A percentile compares a stretch with the other conserved stretches of the same genome.
These are phyloP conservation scores for Chrysosporium queenslandicum DNA, from an alignment of 2,329 filamentous ascomycete genomes.

Conservation along the genomic window DNA sequence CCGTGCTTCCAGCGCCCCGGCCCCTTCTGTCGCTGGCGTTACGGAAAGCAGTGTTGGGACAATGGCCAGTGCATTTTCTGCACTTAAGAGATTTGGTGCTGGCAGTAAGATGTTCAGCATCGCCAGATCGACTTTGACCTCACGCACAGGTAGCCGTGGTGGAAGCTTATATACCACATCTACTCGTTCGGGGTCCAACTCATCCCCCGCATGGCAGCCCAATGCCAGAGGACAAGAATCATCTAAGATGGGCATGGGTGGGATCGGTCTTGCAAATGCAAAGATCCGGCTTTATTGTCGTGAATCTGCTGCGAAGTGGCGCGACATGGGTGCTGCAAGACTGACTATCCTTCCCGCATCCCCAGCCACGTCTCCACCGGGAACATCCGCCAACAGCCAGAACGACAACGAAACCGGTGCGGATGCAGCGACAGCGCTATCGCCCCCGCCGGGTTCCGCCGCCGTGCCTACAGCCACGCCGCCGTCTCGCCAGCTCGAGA, in stretches of 20 bases:
- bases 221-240: conserved; percentile 39
- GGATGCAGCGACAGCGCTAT: conserved; percentile 5
- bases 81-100: conserved; percentile 63
- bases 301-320: conserved; percentile 68
- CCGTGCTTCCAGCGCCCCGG: conserved; percentile 47
- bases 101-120: conserved; percentile 72
- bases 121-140: conserved; percentile 61
- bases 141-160: conserved; percentile 44
- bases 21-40: conserved; percentile 47
- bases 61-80: conserved; percentile 68
- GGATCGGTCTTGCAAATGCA: conserved; percentile 58
- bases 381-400: conserved; percentile 21
- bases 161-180: conserved; percentile 53
- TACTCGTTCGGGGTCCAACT: conserved; percentile 38
- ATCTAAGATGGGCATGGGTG: conserved; percentile 47
- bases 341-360: conserved; percentile 62
- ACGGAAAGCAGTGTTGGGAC: conserved; percentile 68
- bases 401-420: conserved; percentile 17
- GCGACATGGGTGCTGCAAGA: conserved; percentile 75
- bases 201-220: conserved; percentile 50
- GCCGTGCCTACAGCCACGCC: conserved; percentile 7
- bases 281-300: conserved; percentile 80
- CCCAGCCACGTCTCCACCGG: conserved; percentile 25
- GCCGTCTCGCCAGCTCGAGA: conserved; percentile 58
- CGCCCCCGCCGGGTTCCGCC: conserved; percentile 16